Conservation (phyloP, 441 rosid genomes). For the Populus hybrid region DNA sequence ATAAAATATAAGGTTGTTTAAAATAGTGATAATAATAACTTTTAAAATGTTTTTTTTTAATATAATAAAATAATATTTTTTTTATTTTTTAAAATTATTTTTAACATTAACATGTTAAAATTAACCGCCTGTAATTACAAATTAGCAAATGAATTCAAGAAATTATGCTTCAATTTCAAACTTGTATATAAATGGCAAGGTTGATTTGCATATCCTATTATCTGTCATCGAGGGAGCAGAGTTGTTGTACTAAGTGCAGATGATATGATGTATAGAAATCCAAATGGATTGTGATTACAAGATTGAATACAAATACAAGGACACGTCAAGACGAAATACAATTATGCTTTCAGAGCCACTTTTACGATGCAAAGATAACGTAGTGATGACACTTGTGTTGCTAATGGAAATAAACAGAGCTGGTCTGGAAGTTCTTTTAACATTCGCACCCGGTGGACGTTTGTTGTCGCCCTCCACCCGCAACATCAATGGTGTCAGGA, state of each 20-base stretch:
- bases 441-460: slow-evolving; percentile 74
- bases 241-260: too few species aligned
- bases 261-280: neutral
- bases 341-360: neutral
- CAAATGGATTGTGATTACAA: neutral
- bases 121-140: too few species aligned
- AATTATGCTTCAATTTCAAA: too few species aligned
- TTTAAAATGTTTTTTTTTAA: too few species aligned
- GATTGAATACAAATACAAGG: neutral
- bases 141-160: too few species aligned
- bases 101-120: too few species aligned
- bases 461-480: slow-evolving; percentile 49
- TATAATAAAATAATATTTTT: too few species aligned
- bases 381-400: neutral
- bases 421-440: slow-evolving; percentile 17
- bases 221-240: neutral
- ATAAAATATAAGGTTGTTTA: slow-evolving; percentile 7
- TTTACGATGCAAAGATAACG: neutral
- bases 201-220: neutral
- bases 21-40: too few species aligned
- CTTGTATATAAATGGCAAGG: too few species aligned
- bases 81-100: too few species aligned
- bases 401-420: neutral
- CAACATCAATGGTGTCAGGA: slow-evolving; percentile 70
- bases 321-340: neutral